A percentile compares a stretch with the other conserved stretches of the same genome.
Evolutionary conservation across 2,329 filamentous ascomycete genomes (phyloP).

Genomic region (Exserohilum rostratum): DNA sequence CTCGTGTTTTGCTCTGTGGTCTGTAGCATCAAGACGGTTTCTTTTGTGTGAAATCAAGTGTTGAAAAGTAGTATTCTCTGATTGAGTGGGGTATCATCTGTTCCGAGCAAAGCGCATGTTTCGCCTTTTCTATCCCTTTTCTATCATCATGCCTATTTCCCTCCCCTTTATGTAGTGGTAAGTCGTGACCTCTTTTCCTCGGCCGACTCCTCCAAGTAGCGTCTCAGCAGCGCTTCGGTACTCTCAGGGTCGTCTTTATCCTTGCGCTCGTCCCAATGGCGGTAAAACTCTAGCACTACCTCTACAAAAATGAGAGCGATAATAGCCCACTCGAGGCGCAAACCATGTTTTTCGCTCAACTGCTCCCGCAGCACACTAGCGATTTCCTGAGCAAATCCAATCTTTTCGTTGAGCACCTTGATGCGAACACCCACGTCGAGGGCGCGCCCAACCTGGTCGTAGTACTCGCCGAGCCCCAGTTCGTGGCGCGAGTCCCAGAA

Average conservation of each 20-base stretch:
- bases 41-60: conserved; percentile 14
- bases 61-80: background rate
- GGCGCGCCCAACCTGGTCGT: conserved; percentile 88
- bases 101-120: no score
- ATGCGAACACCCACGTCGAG: conserved; percentile 92
- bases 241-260: conserved; percentile 52
- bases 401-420: conserved; percentile 90
- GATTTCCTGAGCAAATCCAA: conserved; percentile 97
- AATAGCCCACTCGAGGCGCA: conserved; percentile 92
- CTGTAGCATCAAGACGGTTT: conserved; percentile 32
- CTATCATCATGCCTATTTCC: no score
- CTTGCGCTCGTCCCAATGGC: conserved; percentile 69
- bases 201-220: conserved; percentile 40
- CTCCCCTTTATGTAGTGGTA: background rate
- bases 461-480: conserved; percentile 89
- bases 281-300: conserved; percentile 82
- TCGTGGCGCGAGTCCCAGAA: conserved; percentile 95
- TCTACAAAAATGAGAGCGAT: conserved; percentile 93
- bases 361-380: conserved; percentile 86
- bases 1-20: conserved; percentile 19
- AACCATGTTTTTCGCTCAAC: conserved; percentile 86
- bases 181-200: conserved; percentile 5
- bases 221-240: conserved; percentile 48
- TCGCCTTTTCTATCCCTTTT: background rate
- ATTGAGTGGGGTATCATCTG: conserved; percentile 28